These are phyloP conservation scores for Fusarium sarcochroum DNA, from an alignment of 2,329 filamentous ascomycete genomes.

Conservation along the genomic window DNA sequence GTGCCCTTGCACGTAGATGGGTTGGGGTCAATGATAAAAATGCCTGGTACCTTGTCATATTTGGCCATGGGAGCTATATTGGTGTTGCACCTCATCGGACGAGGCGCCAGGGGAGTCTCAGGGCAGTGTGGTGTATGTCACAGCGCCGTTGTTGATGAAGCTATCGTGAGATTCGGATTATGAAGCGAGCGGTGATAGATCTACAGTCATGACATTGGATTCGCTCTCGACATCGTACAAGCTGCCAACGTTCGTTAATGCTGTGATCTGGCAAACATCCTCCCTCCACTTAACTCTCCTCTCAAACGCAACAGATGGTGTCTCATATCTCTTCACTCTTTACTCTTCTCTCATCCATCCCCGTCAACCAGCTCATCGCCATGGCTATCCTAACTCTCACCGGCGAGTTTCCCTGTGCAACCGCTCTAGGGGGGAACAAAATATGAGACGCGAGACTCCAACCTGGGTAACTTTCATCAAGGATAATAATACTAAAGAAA, in stretches of 20 bases:
- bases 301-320: neutral
- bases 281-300: too few species aligned
- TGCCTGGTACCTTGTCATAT: neutral
- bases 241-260: neutral
- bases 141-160: constrained; percentile 17
- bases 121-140: constrained; percentile 5
- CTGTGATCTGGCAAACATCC: neutral
- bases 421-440: neutral
- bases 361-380: neutral
- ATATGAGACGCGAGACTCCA: too few species aligned
- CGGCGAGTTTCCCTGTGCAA: constrained; percentile 3
- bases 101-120: neutral
- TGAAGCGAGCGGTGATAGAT: neutral
- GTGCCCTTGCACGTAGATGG: constrained; percentile 22
- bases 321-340: constrained; percentile 19
- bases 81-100: constrained; percentile 6
- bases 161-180: constrained; percentile 20
- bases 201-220: neutral
- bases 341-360: constrained; percentile 8
- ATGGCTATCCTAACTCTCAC: constrained; percentile 5
- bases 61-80: constrained; percentile 14
- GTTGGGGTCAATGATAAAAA: constrained; percentile 8
- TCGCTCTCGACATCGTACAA: neutral
- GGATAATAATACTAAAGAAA: too few species aligned
- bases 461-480: too few species aligned